Base-by-base conservation (phyloP, 2,329 filamentous ascomycete species). In the Calonectria henricotiae region DNA sequence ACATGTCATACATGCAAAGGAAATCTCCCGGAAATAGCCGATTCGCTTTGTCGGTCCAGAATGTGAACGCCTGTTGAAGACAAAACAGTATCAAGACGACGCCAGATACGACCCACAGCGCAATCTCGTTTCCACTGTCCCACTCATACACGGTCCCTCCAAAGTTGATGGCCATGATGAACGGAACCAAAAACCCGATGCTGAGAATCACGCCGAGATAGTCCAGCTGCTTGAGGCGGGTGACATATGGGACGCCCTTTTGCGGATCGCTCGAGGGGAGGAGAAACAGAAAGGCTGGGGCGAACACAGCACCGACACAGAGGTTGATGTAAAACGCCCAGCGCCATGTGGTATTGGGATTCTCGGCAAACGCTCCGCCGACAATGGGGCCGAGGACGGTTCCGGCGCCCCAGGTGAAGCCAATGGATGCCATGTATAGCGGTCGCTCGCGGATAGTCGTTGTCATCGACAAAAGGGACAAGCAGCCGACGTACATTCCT, bases 301-400 rank as follows among this genome's bases (percentile, higher is more conserved):
- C 80, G 5, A 83, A 73, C 1, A 79, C 3, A 80, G 83, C 44
- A 88, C 78, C 41, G 81, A 69, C 2, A 74, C 51, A 76, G 8
- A 89, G 78, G 70, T 89, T 89, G 76, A 89, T 85, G 74, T 89
- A 89, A 73, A 88, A 87, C 0, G 81, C 82, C 83, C 60, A 61
- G 39, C 37, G 30, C 85, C 85, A 86, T 0, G 79, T 80, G 0
- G 81, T 84, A 2, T 73, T 70, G 4, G 74, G 32, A 7, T 55
- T 80, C 30, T 83, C 82, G 1, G 81, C 78, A 64, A 87, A 86
- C 0, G 80, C 83, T n/a, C 85, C 85, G 8, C 85, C 85, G 37
- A 86, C 76, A 15, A 86, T 80, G 1, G 83, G 84, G 0, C 85
- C 85, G 7, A 86, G 75, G 6, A 84, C 82, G 9, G 79, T 81